phyloP scores from a whole-genome alignment of 75 land plant species.

The Picea sitchensis region DNA sequence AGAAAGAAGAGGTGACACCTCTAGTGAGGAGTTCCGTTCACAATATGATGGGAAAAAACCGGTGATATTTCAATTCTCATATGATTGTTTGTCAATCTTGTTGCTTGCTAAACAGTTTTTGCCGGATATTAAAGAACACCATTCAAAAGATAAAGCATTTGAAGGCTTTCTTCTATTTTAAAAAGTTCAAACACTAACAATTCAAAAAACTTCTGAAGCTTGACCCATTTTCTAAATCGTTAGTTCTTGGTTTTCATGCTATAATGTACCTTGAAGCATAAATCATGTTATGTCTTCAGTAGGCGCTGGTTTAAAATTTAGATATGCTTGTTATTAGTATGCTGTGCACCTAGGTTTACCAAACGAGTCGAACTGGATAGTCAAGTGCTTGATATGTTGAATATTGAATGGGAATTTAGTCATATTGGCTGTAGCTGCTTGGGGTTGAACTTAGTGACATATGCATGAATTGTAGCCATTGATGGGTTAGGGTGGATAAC shows the following conservation, averaged over 20 bases:
- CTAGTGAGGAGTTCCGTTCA: slow-evolving; percentile 51
- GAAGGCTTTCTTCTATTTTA: neutral
- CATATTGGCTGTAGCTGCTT: no score
- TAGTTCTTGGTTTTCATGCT: neutral
- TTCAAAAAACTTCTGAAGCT: neutral
- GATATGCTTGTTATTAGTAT: no score
- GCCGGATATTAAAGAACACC: neutral
- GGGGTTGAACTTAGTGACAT: no score
- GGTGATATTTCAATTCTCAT: slow-evolving; percentile 29
- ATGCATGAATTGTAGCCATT: no score
- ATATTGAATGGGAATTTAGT: no score
- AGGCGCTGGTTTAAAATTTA: no score
- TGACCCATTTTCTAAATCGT: neutral
- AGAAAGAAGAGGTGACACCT: slow-evolving; percentile 50
- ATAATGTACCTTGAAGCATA: no score
- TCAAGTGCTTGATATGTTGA: no score
- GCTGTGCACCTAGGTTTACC: no score
- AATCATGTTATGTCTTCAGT: no score
- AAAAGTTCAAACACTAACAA: neutral
- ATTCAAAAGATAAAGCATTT: neutral
- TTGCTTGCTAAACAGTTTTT: neutral
- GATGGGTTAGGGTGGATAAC: no score
- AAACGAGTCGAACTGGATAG: no score
- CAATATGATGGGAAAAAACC: slow-evolving; percentile 76
- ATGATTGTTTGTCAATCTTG: neutral